A percentile compares a stretch with the other conserved stretches of the same genome.
phyloP scores from a whole-genome alignment of 2,329 filamentous ascomycete species.

The Phialophora expanda region DNA sequence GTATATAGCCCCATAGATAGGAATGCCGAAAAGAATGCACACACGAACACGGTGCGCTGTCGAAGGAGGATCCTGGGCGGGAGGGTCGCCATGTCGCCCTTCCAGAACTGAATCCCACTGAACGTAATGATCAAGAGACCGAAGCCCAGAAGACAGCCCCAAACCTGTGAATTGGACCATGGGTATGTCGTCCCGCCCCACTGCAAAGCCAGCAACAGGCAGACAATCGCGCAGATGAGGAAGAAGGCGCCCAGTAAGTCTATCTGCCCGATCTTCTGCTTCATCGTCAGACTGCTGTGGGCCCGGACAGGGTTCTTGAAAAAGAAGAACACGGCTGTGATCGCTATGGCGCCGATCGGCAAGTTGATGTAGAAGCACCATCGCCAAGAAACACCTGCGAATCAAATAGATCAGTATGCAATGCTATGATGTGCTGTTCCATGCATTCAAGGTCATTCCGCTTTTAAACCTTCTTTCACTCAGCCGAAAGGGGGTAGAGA shows the following conservation, averaged over 20 bases:
- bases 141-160: conserved; percentile 42
- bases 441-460: neutral
- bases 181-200: conserved; percentile 54
- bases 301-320: conserved; percentile 43
- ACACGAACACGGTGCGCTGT: conserved; percentile 41
- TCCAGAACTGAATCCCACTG: conserved; percentile 39
- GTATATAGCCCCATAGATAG: conserved; percentile 41
- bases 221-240: conserved; percentile 52
- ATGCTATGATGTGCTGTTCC: neutral
- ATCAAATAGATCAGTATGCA: neutral
- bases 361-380: conserved; percentile 54
- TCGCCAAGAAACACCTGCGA: conserved; percentile 46
- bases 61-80: conserved; percentile 41
- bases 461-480: neutral
- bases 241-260: conserved; percentile 39
- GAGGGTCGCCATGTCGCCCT: conserved; percentile 39
- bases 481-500: neutral
- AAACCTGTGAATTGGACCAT: conserved; percentile 60
- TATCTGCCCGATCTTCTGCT: conserved; percentile 40
- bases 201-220: conserved; percentile 55
- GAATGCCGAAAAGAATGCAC: conserved; percentile 40
- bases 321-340: conserved; percentile 43
- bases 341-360: conserved; percentile 46
- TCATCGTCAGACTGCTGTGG: conserved; percentile 34
- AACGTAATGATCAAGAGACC: conserved; percentile 40